These are phyloP conservation scores for Microcos paniculata DNA, from an alignment of 345 rosid genomes.

Conservation along the genomic window DNA sequence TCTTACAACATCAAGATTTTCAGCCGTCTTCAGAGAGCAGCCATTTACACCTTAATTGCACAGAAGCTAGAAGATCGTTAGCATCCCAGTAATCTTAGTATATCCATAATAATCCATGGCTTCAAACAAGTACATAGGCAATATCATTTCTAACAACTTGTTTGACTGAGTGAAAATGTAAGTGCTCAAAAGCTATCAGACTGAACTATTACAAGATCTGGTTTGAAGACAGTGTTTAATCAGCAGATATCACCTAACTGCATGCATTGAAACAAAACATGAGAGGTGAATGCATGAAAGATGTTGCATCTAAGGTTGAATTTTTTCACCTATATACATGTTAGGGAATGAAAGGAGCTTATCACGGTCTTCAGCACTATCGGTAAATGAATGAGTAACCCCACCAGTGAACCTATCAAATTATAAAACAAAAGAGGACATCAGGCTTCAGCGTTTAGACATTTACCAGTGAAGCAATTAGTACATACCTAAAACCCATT, in stretches of 20 bases:
- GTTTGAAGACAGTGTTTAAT: neutral
- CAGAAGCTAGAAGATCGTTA: neutral
- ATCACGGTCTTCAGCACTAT: slow-evolving; percentile 64
- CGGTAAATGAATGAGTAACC: slow-evolving; percentile 94
- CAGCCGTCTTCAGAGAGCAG: slow-evolving; percentile 80
- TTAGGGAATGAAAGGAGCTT: slow-evolving; percentile 74
- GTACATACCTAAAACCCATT: neutral
- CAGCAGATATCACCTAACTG: neutral
- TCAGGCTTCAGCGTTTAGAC: neutral
- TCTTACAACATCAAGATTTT: slow-evolving; percentile 77
- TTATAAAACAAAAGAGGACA: neutral
- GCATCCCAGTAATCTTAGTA: neutral
- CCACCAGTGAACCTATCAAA: slow-evolving; percentile 71
- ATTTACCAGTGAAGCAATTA: neutral
- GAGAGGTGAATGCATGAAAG: neutral
- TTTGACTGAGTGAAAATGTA: neutral
- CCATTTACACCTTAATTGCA: slow-evolving; percentile 70
- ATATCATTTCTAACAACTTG: neutral
- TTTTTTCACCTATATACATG: slow-evolving; percentile 66
- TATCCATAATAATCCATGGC: slow-evolving; percentile 7
- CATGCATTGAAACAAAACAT: neutral
- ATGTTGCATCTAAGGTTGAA: neutral
- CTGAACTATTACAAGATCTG: neutral
- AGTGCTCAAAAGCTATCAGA: neutral
- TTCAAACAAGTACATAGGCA: neutral